Evolutionary conservation across 2,329 filamentous ascomycete genomes (phyloP).

Genomic region (Ophiostoma sp.): DNA sequence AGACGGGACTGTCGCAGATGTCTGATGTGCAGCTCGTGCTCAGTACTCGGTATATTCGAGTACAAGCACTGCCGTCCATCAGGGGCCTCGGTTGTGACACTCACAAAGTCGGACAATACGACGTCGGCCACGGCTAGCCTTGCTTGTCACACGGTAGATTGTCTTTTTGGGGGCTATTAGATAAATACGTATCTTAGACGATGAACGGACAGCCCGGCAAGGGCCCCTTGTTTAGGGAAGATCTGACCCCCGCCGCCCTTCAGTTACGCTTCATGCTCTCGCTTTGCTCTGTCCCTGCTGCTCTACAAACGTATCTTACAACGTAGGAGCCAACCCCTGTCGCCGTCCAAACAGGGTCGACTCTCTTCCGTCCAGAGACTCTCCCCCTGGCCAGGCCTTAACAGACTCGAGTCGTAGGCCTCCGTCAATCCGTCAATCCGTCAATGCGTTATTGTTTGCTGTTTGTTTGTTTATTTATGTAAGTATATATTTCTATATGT

Average conservation of each 20-base stretch:
- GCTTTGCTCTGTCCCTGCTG: background rate
- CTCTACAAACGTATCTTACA: background rate
- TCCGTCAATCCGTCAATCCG: background rate
- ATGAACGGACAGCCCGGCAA: background rate
- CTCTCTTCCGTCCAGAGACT: constrained; percentile 7
- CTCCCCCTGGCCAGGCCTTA: background rate
- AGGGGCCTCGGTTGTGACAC: no score
- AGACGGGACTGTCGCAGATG: no score
- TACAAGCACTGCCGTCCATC: no score
- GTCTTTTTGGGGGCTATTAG: no score
- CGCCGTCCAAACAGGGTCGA: constrained; percentile 8
- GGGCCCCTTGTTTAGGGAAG: background rate
- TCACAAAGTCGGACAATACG: no score
- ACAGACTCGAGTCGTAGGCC: background rate
- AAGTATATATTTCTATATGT: background rate
- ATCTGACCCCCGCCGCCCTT: background rate
- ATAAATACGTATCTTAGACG: no score
- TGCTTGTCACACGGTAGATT: no score
- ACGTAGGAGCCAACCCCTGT: background rate
- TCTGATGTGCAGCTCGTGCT: no score
- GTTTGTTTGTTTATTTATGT: background rate
- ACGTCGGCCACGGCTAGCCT: no score
- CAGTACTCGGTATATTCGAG: no score
- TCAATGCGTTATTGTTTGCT: background rate
- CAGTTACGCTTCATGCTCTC: no score